A percentile compares a stretch with the other conserved stretches of the same genome.
These are phyloP conservation scores for Lactarius quietus DNA, from an alignment of 768 basidiomycete genomes.

Conservation along the genomic window DNA sequence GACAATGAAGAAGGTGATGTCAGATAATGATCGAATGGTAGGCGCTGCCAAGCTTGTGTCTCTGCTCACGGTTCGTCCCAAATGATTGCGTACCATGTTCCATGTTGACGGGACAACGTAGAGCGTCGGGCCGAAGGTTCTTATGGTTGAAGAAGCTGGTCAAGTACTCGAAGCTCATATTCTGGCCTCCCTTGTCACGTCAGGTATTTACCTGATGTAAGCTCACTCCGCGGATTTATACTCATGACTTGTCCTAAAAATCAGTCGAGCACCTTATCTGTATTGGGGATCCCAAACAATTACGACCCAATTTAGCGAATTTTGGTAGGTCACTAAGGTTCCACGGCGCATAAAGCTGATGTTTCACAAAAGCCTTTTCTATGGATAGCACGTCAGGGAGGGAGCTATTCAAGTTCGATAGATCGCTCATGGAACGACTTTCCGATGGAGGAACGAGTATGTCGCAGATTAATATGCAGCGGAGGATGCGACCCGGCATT, in stretches of 20 bases:
- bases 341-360: background rate
- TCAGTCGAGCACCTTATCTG: conserved; percentile 65
- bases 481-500: conserved; percentile 72
- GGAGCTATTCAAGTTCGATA: conserved; percentile 58
- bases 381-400: conserved; percentile 60
- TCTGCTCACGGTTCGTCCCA: conserved; percentile 48
- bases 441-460: conserved; percentile 54
- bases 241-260: background rate
- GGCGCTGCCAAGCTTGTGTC: conserved; percentile 66
- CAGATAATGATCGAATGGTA: conserved; percentile 27
- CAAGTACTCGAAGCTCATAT: conserved; percentile 81
- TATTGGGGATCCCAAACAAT: conserved; percentile 75
- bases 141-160: conserved; percentile 78
- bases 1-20: background rate
- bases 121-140: conserved; percentile 56
- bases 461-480: conserved; percentile 68
- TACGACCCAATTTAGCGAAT: conserved; percentile 66
- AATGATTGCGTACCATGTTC: background rate
- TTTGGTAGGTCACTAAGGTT: conserved; percentile 43
- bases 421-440: conserved; percentile 71
- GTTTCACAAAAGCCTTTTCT: conserved; percentile 49
- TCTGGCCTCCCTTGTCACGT: conserved; percentile 56
- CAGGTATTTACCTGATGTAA: conserved; percentile 11
- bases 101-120: conserved; percentile 28
- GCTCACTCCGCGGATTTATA: background rate